Evolutionary conservation across 1,284 basidiomycete genomes (phyloP).

Genomic region (Boletus calvinii): DNA sequence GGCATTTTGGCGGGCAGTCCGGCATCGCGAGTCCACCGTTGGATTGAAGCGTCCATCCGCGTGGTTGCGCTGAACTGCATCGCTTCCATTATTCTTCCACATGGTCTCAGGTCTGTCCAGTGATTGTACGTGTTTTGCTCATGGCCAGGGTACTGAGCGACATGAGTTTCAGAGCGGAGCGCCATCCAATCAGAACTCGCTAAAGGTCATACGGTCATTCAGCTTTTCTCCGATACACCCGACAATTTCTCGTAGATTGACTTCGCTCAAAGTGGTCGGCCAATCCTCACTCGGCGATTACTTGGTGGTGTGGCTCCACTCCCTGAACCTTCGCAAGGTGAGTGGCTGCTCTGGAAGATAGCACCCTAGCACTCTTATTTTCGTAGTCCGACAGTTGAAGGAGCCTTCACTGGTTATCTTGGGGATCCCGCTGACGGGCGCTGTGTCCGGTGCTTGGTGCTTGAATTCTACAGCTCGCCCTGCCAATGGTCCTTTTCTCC

Average conservation of each 20-base stretch:
- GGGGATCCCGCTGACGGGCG: neutral
- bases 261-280: neutral
- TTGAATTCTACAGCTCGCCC: neutral
- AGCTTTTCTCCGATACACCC: slow-evolving; percentile 2
- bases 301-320: neutral
- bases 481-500: neutral
- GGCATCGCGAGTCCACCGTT: neutral
- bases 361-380: neutral
- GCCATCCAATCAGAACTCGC: slow-evolving; percentile 18
- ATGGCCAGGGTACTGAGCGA: neutral
- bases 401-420: neutral
- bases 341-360: neutral
- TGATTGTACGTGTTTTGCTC: neutral
- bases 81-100: slow-evolving; percentile 10
- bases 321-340: neutral
- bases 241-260: neutral
- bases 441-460: too few species aligned
- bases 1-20: slow-evolving; percentile 7
- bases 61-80: slow-evolving; percentile 11
- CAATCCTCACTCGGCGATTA: neutral
- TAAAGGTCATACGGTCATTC: neutral
- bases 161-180: slow-evolving; percentile 1
- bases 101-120: neutral
- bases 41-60: neutral
- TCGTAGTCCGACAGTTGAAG: neutral